Evolutionary conservation across 169 alveolate genomes (phyloP), one percentile per base, ranked within the genome.

Genomic region (Haemoproteus tartakovskyi): DNA sequence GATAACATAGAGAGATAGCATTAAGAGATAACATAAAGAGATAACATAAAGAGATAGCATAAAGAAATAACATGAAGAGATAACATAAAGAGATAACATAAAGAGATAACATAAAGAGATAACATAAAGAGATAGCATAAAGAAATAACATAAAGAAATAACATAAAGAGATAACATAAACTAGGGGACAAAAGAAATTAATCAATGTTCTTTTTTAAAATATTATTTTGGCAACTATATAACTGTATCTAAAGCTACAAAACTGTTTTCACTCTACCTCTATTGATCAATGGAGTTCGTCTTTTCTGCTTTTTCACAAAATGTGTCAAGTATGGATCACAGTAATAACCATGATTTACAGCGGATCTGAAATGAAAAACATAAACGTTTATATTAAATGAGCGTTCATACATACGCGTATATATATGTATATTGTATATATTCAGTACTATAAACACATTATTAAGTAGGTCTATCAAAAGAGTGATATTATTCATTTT

Each of bases 221-320:
- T n/a, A n/a, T n/a, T n/a, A n/a, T n/a, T n/a, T n/a, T n/a, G n/a
- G n/a, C n/a, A n/a, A n/a, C n/a, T n/a, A n/a, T n/a, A n/a, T n/a
- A n/a, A n/a, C n/a, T n/a, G n/a, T n/a, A n/a, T n/a, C n/a, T n/a
- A n/a, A n/a, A n/a, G n/a, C n/a, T n/a, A n/a, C n/a, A 43, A 45
- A 3, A 50, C 26, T 61, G 22, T 61, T 46, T 3, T 51, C 5
- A 50, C 27, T 37, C 16, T 19, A 70, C 84, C 87, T 41, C 87
- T 79, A 59, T 79, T 79, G 54, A 79, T 79, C 38, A 79, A 41
- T 3, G 87, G 87, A 14, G 67, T 54, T 30, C 87, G 33, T 16
- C 37, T 57, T 59, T 62, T 67, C 8, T 26, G 40, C 36, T 41
- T 57, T 47, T 67, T 43, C 29, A 60, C 67, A 50, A 79, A 79